phyloP scores from a whole-genome alignment of 805 yeast genomes.

The Hanseniaspora hatyaiensis region DNA sequence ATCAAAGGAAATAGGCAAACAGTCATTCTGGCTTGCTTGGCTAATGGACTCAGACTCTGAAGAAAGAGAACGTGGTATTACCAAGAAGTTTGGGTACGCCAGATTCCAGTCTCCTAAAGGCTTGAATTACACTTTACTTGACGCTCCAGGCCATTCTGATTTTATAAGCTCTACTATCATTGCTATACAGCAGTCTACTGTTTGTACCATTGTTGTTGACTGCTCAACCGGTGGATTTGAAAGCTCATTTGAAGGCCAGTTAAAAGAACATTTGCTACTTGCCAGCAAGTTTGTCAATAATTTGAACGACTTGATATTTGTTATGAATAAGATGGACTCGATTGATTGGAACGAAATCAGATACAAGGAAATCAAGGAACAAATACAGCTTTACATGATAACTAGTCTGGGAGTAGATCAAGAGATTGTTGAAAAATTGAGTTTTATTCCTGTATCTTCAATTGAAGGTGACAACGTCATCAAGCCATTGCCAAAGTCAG shows the following conservation, averaged over 20 bases:
- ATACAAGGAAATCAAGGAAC: slow-evolving; percentile 78
- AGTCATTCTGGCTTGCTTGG: slow-evolving; percentile 98
- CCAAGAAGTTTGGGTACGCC: slow-evolving; percentile 96
- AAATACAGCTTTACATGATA: slow-evolving; percentile 55
- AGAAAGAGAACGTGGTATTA: slow-evolving; percentile 96
- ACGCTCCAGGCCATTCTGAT: slow-evolving; percentile 99
- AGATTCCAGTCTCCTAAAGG: slow-evolving; percentile 81
- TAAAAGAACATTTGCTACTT: slow-evolving; percentile 89
- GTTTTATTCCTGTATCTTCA: slow-evolving; percentile 90
- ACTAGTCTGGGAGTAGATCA: slow-evolving; percentile 47
- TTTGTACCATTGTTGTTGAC: slow-evolving; percentile 87
- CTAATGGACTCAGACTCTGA: slow-evolving; percentile 98
- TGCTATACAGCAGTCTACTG: slow-evolving; percentile 98
- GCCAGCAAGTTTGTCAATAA: slow-evolving; percentile 34
- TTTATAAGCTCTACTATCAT: slow-evolving; percentile 97
- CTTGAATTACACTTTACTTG: slow-evolving; percentile 89
- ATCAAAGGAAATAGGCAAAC: slow-evolving; percentile 97
- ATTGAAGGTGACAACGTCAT: slow-evolving; percentile 82
- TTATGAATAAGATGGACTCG: slow-evolving; percentile 95
- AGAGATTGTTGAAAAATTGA: slow-evolving; percentile 56
- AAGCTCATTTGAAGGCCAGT: slow-evolving; percentile 98
- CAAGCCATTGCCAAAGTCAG: slow-evolving; percentile 43
- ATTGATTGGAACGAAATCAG: slow-evolving; percentile 87
- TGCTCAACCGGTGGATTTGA: slow-evolving; percentile 98
- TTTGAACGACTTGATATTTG: slow-evolving; percentile 77